These are phyloP conservation scores for Aspergillus awamori DNA, from an alignment of 2,329 filamentous ascomycete species.

Conservation along the genomic window DNA sequence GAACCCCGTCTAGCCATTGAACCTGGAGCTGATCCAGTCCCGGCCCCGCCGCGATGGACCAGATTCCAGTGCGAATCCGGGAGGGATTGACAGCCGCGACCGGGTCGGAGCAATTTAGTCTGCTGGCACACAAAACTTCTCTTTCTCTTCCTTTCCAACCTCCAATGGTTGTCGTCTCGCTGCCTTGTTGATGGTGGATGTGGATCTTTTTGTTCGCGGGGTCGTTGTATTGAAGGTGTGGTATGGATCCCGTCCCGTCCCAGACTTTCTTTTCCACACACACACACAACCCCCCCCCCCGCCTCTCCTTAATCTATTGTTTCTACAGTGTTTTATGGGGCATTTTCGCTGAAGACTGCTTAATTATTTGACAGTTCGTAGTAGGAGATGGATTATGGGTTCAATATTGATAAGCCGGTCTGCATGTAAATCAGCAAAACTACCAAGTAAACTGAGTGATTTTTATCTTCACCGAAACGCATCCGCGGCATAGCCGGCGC, in stretches of 20 bases:
- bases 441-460: no score
- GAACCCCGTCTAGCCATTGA: neutral
- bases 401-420: no score
- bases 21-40: neutral
- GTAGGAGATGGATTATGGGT: no score
- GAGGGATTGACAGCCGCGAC: neutral
- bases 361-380: no score
- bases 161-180: neutral
- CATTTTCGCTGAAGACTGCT: neutral
- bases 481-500: no score
- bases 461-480: no score
- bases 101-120: neutral
- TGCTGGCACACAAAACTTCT: neutral
- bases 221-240: neutral
- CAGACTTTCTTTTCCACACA: no score
- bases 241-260: neutral
- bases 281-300: neutral
- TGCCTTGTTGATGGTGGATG: no score
- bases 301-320: neutral
- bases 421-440: no score
- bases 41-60: neutral
- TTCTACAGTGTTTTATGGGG: neutral
- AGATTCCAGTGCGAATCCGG: neutral
- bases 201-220: neutral
- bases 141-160: neutral